Percentiles rank a stretch among this genome's conserved stretches.
Conservation (phyloP, 1,284 basidiomycete species). For the Irpex lacteus region DNA sequence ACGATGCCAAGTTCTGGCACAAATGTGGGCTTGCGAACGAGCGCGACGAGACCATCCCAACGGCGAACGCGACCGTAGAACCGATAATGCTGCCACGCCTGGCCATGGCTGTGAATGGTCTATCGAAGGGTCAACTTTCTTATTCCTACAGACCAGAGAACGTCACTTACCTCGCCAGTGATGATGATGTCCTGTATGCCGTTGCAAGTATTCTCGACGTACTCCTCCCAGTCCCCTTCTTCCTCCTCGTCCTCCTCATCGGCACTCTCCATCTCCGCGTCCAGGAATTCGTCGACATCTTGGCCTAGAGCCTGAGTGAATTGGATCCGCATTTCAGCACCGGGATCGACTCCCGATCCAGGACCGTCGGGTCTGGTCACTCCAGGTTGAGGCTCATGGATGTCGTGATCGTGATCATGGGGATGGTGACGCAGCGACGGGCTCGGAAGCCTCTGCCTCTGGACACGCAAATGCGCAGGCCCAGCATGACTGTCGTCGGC, state of each 20-base stretch:
- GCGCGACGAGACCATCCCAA: slow-evolving; percentile 68
- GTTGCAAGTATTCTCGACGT: slow-evolving; percentile 34
- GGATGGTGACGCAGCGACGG: not conserved
- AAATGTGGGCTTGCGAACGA: slow-evolving; percentile 48
- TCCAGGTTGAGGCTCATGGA: not conserved
- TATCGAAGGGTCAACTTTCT: slow-evolving; percentile 19
- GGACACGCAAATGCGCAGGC: not conserved
- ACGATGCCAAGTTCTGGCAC: slow-evolving; percentile 35
- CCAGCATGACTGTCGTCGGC: not conserved
- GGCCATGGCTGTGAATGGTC: slow-evolving; percentile 53
- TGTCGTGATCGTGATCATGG: not conserved
- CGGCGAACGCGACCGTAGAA: slow-evolving; percentile 63
- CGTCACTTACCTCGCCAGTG: slow-evolving; percentile 45
- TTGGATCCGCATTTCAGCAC: not conserved
- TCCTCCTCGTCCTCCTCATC: slow-evolving; percentile 19
- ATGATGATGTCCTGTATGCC: slow-evolving; percentile 58
- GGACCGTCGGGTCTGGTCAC: slow-evolving; percentile 7
- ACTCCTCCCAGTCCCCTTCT: slow-evolving; percentile 17
- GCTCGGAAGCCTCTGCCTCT: not conserved
- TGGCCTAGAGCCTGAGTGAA: slow-evolving; percentile 15
- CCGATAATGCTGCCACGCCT: slow-evolving; percentile 57
- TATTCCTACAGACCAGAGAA: not conserved
- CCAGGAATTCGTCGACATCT: slow-evolving; percentile 28
- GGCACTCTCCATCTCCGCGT: slow-evolving; percentile 22
- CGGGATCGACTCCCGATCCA: not conserved